A percentile compares a stretch with the other conserved stretches of the same genome.
Evolutionary conservation across 495 filamentous ascomycete genomes (phyloP).

Genomic region (Penicillium ochrochloron): DNA sequence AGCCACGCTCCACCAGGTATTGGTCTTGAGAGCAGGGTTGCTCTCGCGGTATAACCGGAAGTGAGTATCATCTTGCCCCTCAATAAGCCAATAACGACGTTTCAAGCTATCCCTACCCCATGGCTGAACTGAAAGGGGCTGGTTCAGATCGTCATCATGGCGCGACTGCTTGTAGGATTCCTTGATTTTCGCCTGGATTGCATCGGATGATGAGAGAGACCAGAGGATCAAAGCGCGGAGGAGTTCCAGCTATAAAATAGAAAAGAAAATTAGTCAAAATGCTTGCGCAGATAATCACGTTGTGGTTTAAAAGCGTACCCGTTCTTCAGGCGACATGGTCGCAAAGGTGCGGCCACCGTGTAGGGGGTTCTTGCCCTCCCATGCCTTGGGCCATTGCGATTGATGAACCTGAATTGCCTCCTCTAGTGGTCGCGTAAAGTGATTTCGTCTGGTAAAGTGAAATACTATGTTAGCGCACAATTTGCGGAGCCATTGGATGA

Average conservation of each 20-base stretch:
- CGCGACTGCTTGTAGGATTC: constrained; percentile 88
- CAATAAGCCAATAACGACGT: constrained; percentile 89
- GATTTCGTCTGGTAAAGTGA: constrained; percentile 46
- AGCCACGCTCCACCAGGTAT: constrained; percentile 91
- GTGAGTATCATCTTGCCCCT: constrained; percentile 90
- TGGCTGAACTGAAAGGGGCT: constrained; percentile 88
- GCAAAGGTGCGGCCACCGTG: constrained; percentile 77
- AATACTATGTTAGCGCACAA: constrained; percentile 20
- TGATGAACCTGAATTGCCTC: constrained; percentile 87
- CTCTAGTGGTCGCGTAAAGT: constrained; percentile 90
- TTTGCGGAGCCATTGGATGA: constrained; percentile 17
- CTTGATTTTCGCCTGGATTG: constrained; percentile 76
- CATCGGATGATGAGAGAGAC: constrained; percentile 89
- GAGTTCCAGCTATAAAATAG: constrained; percentile 70
- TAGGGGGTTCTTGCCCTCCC: constrained; percentile 85
- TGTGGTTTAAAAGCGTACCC: constrained; percentile 59
- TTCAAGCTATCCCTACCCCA: constrained; percentile 94
- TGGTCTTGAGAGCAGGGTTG: constrained; percentile 74
- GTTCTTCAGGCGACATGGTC: constrained; percentile 75
- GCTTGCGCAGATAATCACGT: constrained; percentile 1
- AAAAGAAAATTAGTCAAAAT: constrained; percentile 28
- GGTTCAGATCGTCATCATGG: constrained; percentile 90
- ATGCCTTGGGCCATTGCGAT: constrained; percentile 85
- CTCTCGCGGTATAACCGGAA: constrained; percentile 96
- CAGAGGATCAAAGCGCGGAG: constrained; percentile 84